A percentile compares a stretch with the other conserved stretches of the same genome.
phyloP scores from a whole-genome alignment of 345 rosid genomes.

The Lepidium aucheri region DNA sequence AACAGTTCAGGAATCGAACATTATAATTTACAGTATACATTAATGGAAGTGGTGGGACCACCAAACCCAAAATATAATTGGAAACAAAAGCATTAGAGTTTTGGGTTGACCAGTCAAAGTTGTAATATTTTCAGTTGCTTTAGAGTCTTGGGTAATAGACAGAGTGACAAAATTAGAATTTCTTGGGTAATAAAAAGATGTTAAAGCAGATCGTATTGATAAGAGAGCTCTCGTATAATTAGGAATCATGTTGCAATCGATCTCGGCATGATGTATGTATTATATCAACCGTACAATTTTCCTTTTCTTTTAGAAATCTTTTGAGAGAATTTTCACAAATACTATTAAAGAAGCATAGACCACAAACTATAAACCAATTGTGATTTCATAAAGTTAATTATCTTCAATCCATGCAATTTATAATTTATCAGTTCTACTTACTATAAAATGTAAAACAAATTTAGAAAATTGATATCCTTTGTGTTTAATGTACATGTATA shows the following conservation, averaged over 20 bases:
- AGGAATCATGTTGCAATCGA: conserved; percentile 22
- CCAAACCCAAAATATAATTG: background rate
- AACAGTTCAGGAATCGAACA: background rate
- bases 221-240: conserved; percentile 12
- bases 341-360: too few relatives aligned
- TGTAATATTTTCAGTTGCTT: conserved; percentile 17
- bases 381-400: too few relatives aligned
- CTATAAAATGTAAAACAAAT: too few relatives aligned
- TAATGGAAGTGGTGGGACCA: conserved; percentile 18
- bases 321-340: too few relatives aligned
- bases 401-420: too few relatives aligned
- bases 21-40: background rate
- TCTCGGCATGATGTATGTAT: conserved; percentile 13
- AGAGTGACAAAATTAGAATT: conserved; percentile 20
- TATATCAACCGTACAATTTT: background rate
- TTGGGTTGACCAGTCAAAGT: conserved; percentile 26
- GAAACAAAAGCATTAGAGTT: background rate
- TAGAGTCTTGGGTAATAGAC: conserved; percentile 9
- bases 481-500: too few relatives aligned
- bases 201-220: conserved; percentile 25
- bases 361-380: too few relatives aligned
- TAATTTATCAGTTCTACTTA: too few relatives aligned
- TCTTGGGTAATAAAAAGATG: conserved; percentile 22
- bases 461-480: too few relatives aligned
- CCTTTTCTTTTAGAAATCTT: too few relatives aligned